These are phyloP conservation scores for Paraconiothyrium brasiliense DNA, from an alignment of 2,329 filamentous ascomycete species.

Conservation along the genomic window DNA sequence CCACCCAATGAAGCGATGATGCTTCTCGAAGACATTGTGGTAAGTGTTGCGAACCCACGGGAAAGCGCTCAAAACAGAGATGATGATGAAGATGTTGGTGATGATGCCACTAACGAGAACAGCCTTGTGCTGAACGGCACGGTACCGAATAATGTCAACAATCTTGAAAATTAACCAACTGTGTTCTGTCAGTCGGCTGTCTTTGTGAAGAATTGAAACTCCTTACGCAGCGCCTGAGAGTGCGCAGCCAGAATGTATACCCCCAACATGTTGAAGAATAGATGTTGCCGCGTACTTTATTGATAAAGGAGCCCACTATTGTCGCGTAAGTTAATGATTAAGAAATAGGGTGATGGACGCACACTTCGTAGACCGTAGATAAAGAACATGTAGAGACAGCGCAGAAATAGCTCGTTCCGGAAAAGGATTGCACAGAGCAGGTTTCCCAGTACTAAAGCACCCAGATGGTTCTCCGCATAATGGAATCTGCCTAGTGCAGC, in stretches of 20 bases:
- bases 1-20: constrained; percentile 49
- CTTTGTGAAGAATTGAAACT: not conserved
- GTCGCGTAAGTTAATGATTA: constrained; percentile 13
- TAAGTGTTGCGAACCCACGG: constrained; percentile 50
- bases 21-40: constrained; percentile 48
- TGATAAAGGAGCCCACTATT: constrained; percentile 44
- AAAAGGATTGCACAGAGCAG: constrained; percentile 43
- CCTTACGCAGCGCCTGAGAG: constrained; percentile 46
- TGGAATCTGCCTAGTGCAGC: constrained; percentile 38
- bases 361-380: constrained; percentile 44
- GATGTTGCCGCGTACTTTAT: constrained; percentile 45
- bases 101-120: constrained; percentile 45
- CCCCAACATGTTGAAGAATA: constrained; percentile 44
- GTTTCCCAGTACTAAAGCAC: constrained; percentile 46
- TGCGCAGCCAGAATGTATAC: constrained; percentile 48
- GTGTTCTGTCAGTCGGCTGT: constrained; percentile 21
- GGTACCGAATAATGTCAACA: constrained; percentile 46
- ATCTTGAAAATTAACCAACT: constrained; percentile 48
- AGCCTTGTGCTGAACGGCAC: constrained; percentile 41
- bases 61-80: constrained; percentile 47
- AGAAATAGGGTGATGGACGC: constrained; percentile 13
- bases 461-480: constrained; percentile 46
- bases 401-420: constrained; percentile 46
- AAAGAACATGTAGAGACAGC: constrained; percentile 42
- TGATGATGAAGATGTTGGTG: constrained; percentile 47